These are phyloP conservation scores for Trichoderma hamatum DNA, from an alignment of 2,329 filamentous ascomycete species.

Conservation along the genomic window DNA sequence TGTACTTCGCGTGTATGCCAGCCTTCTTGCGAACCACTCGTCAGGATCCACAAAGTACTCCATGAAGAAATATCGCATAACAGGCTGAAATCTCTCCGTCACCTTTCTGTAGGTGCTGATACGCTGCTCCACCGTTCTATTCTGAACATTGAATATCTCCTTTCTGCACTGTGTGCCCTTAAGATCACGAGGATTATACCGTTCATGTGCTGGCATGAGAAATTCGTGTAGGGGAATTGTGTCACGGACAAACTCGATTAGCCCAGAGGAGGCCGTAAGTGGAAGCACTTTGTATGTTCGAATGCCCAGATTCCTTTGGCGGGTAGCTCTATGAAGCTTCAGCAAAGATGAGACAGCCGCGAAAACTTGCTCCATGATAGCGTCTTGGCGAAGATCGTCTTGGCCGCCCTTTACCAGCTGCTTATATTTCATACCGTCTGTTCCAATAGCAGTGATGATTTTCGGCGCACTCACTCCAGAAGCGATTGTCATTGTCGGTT, in stretches of 20 bases:
- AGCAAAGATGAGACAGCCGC: slow-evolving; percentile 91
- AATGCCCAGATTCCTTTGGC: slow-evolving; percentile 86
- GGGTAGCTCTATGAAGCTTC: slow-evolving; percentile 81
- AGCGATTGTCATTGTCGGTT: slow-evolving; percentile 79
- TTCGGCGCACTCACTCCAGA: slow-evolving; percentile 92
- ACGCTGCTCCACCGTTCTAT: slow-evolving; percentile 68
- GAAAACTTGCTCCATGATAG: slow-evolving; percentile 99
- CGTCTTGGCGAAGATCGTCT: slow-evolving; percentile 94
- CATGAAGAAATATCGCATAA: slow-evolving; percentile 97
- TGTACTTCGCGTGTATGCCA: slow-evolving; percentile 91
- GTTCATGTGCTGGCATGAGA: slow-evolving; percentile 85
- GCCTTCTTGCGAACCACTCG: slow-evolving; percentile 88
- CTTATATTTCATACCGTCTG: slow-evolving; percentile 78
- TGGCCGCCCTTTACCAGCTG: slow-evolving; percentile 95
- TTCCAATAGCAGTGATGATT: slow-evolving; percentile 80
- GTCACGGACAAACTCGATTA: slow-evolving; percentile 96
- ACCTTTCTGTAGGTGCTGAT: slow-evolving; percentile 77
- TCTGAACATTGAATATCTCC: slow-evolving; percentile 74
- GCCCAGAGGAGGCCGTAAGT: slow-evolving; percentile 78
- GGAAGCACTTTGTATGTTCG: slow-evolving; percentile 97
- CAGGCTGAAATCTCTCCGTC: slow-evolving; percentile 81
- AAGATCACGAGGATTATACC: slow-evolving; percentile 82
- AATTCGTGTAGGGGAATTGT: slow-evolving; percentile 92
- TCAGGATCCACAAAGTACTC: slow-evolving; percentile 92
- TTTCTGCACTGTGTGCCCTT: slow-evolving; percentile 77